These are phyloP conservation scores for Solanum clarkiae DNA, from an alignment of 257 asterid species.

Conservation along the genomic window DNA sequence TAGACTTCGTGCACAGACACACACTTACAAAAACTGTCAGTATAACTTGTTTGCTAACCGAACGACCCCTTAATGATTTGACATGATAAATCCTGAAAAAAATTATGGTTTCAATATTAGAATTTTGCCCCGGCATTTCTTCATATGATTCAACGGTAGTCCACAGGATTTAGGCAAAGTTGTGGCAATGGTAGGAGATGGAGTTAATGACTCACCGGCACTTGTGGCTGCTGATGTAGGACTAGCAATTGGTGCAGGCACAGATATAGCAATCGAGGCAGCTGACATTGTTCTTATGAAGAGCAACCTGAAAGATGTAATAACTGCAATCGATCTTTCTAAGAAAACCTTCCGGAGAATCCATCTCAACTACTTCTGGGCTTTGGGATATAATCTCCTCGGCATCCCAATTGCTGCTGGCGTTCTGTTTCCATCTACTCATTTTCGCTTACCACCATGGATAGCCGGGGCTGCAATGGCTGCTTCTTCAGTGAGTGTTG, in stretches of 20 bases:
- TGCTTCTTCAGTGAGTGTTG: slow-evolving; percentile 85
- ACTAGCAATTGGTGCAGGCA: slow-evolving; percentile 86
- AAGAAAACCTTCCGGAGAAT: slow-evolving; percentile 55
- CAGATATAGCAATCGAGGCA: slow-evolving; percentile 84
- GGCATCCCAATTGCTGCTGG: slow-evolving; percentile 85
- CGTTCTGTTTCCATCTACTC: slow-evolving; percentile 47
- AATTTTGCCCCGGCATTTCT: neutral
- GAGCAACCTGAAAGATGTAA: slow-evolving; percentile 79
- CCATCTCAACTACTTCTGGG: slow-evolving; percentile 67
- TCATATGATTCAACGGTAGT: neutral
- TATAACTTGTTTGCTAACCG: neutral
- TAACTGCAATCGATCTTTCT: slow-evolving; percentile 76
- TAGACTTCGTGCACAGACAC: neutral
- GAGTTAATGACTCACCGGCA: slow-evolving; percentile 84
- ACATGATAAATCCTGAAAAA: neutral
- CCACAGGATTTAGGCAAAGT: slow-evolving; percentile 47
- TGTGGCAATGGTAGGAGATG: slow-evolving; percentile 93
- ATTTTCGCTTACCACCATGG: slow-evolving; percentile 88
- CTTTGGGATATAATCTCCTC: slow-evolving; percentile 59
- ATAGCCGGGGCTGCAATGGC: slow-evolving; percentile 96
- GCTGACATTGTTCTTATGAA: slow-evolving; percentile 82
- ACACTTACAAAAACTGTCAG: too few species aligned
- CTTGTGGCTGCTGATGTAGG: slow-evolving; percentile 84
- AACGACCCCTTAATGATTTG: neutral
- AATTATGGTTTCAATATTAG: neutral